Evolutionary conservation across 208 protist species (phyloP).

Genomic region (Trypanosoma lewisi): DNA sequence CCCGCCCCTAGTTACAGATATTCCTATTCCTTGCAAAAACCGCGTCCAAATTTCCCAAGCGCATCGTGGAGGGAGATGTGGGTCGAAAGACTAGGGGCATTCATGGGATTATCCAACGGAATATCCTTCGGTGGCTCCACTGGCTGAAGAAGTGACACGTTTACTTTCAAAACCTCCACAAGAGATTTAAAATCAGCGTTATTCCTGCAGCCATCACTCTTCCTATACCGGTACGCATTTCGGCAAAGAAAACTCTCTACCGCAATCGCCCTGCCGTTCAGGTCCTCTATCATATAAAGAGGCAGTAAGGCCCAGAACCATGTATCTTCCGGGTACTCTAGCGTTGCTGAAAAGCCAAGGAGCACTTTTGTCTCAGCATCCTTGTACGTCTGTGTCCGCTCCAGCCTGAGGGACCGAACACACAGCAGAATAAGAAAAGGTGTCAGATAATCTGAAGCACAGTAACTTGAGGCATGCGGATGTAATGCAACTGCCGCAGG

Average conservation of each 20-base stretch:
- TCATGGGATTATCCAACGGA: conserved; percentile 26
- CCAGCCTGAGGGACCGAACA: conserved; percentile 52
- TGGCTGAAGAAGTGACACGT: conserved; percentile 41
- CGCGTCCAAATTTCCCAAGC: conserved; percentile 32
- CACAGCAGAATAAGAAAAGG: conserved; percentile 68
- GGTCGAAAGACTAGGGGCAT: conserved; percentile 67
- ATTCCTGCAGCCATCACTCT: conserved; percentile 7
- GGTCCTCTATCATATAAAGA: conserved; percentile 75
- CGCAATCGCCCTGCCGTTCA: conserved; percentile 34
- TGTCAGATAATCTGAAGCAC: conserved; percentile 67
- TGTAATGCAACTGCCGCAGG: conserved; percentile 62
- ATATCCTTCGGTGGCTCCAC: conserved; percentile 31
- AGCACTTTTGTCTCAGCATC: conserved; percentile 70
- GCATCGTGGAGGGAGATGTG: conserved; percentile 62
- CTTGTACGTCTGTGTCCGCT: conserved; percentile 43
- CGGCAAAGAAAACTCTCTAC: conserved; percentile 69
- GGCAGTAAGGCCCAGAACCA: conserved; percentile 85
- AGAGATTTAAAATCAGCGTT: conserved; percentile 43
- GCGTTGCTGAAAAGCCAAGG: conserved; percentile 58
- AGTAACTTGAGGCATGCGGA: conserved; percentile 87
- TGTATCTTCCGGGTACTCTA: conserved; percentile 63
- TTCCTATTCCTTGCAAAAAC: conserved; percentile 20
- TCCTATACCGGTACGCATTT: conserved; percentile 61
- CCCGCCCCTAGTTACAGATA: conserved; percentile 5
- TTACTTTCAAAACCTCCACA: conserved; percentile 36